phyloP scores from a whole-genome alignment of 495 filamentous ascomycete genomes.

The Neurospora tetraspora region DNA sequence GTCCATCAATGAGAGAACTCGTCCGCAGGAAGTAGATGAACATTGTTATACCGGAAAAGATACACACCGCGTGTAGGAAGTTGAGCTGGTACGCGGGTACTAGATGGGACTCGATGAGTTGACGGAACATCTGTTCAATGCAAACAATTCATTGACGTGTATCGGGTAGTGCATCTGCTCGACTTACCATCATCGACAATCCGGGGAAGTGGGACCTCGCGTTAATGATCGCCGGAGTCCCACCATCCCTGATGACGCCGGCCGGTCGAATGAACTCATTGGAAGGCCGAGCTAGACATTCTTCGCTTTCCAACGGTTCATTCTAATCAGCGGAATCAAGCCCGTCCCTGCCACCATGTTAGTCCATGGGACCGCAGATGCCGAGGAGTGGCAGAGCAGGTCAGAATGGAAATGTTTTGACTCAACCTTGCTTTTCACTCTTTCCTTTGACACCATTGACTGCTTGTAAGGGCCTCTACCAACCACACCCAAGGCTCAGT shows the following conservation, averaged over 20 bases:
- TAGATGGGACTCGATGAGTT: neutral
- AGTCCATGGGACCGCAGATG: neutral
- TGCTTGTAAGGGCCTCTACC: neutral
- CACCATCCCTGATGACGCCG: neutral
- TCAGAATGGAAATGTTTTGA: neutral
- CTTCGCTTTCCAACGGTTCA: neutral
- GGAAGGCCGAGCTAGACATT: neutral
- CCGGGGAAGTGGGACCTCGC: neutral
- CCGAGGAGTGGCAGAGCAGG: neutral
- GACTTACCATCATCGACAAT: neutral
- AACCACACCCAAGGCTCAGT: neutral
- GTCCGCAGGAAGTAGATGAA: neutral
- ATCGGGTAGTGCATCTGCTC: neutral
- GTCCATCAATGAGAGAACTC: neutral
- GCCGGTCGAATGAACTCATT: neutral
- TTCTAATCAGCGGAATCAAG: neutral
- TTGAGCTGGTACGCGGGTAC: neutral
- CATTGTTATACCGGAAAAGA: neutral
- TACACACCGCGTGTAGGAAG: neutral
- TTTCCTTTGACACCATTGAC: neutral
- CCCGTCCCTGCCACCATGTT: neutral
- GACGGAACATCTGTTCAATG: neutral
- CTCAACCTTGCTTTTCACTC: neutral
- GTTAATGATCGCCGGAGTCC: neutral
- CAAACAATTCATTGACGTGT: neutral